Evolutionary conservation across 441 rosid species (phyloP), one percentile per base, ranked within the genome.

Genomic region (Populus trichocarpa): DNA sequence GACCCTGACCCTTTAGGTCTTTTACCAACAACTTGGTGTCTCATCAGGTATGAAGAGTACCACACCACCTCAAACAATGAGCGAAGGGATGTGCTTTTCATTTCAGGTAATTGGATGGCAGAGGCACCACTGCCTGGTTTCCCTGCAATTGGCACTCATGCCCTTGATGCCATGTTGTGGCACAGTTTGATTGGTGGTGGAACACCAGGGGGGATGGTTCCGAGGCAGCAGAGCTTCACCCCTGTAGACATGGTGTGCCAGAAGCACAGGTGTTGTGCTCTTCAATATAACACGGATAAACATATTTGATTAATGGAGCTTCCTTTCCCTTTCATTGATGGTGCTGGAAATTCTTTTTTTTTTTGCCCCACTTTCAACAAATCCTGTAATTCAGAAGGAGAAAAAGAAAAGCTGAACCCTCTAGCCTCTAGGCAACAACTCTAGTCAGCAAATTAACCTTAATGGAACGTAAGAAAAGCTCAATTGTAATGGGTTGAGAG

Each of bases 21-120:
- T 46, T 59, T 59, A 71, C 70, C 73, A 79, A 30, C 65, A 70
- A 75, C 66, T 20, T 67, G 81, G 75, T 82, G 68, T 74, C 75
- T 81, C 30, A 57, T 77, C 79, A 75, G 50, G 67, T 64, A 70
- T 32, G 35, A 77, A 23, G 64, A 20, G 40, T 36, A 14, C 59
- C 33, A 61, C 61, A 14, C 59, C 33, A 61, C 69, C 75, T 18
- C 28, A 10, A 16, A 22, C 40, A 38, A 68, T 9, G 20, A 20
- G 40, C 40, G 22, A 40, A 59, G 32, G 79, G 75, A 57, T 35
- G 32, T 53, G 63, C 40, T 25, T 68, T 20, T 33, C 71, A 35
- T 68, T 20, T 68, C 38, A 28, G 2, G 18, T 2, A 5, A n/a
- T 18, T 33, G 57, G 25, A 22, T 63, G 57, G 32, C 28, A 38